Evolutionary conservation across 139 green algal genomes (phyloP), one percentile per base, ranked within the genome.

Genomic region (Picochlorum sp.): DNA sequence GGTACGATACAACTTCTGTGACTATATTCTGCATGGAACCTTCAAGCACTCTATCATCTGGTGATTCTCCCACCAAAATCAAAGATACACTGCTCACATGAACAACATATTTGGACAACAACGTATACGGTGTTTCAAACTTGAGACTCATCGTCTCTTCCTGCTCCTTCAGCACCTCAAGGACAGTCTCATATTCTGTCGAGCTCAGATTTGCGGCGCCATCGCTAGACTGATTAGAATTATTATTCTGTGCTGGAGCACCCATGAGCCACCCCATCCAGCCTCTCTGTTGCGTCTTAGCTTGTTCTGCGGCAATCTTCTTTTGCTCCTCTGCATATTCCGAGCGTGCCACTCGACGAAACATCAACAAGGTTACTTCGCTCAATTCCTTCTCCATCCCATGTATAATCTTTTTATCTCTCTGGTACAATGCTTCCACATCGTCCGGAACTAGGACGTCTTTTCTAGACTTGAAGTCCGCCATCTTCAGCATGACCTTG

Each of bases 281-380:
- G 11, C 68, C 63, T 11, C 60, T 47, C 3, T 67, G 65, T 1
- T 69, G 56, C 13, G 6, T 49, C n/a, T 24, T 20, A n/a, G 63
- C 58, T 4, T 59, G 58, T 3, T 65, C 75, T 15, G 61, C 75
- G 10, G 37, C 51, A 6, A 51, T 45, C 32, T 49, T 46, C 37
- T 49, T 41, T 47, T 32, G 26, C 59, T 71, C 58, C 3, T 59
- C 61, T 15, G 75, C 65, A 28, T 76, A 62, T 74, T 85, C 79
- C 14, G 80, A 77, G 44, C 90, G 78, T 1, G 86, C 86, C 58
- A 92, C 67, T 24, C 82, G 74, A 54, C 82, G 84, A 72, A 95
- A 95, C 49, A 89, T 64, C 20, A 92, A 69, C 23, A 91, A 92
- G 15, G 84, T 83, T 6, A 61, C n/a, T 63, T 94, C 85, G 9